Base-by-base conservation (phyloP, 2,329 filamentous ascomycete genomes). In the Didymella segeticola region DNA sequence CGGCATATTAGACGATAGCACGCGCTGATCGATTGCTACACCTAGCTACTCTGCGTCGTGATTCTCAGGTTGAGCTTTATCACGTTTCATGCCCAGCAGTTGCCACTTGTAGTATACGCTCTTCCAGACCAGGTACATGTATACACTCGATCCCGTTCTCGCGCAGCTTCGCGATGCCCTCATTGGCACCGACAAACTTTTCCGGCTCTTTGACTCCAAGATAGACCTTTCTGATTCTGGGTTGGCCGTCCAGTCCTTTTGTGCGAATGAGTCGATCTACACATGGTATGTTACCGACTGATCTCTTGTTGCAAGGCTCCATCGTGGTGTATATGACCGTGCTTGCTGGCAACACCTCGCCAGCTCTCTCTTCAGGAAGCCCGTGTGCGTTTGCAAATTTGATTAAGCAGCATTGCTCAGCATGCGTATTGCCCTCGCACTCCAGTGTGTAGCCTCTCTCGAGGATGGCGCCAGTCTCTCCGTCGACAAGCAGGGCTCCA, bases 391-490 rank as follows among this genome's bases (percentile, higher is more conserved):
- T 41, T 11, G 77, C 77, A 58, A 87, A 82, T 73, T 99, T 98
- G 42, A 87, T 76, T 51, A 99, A 83, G 69, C 91, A 96, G 74
- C 89, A 93, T 77, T 99, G 92, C 72, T 99, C 95, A 3, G 95
- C 95, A 70, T 99, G 95, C 0, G 95, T 98, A 77, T 99, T 99
- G 34, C 93, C 95, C 0, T 86, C 82, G 4, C 93, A 85, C 75
- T 99, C 93, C 53, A 97, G 83, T 0, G 95, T 97, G 78, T 93
- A 98, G 48, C 95, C 93, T 1, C 90, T 90, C 1, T 89, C 85
- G 23, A 96, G 80, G 53, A 96, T 79, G 22, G 77, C 71, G 63
- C 86, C 82, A 29, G 78, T 81, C 34, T 76, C 75, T 12, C 80
- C 72, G 53, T 86, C 81, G 17, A 95, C 82, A 31, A 98, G 82